These are phyloP conservation scores for Macrophomina tecta DNA, from an alignment of 2,329 filamentous ascomycete genomes.

Conservation along the genomic window DNA sequence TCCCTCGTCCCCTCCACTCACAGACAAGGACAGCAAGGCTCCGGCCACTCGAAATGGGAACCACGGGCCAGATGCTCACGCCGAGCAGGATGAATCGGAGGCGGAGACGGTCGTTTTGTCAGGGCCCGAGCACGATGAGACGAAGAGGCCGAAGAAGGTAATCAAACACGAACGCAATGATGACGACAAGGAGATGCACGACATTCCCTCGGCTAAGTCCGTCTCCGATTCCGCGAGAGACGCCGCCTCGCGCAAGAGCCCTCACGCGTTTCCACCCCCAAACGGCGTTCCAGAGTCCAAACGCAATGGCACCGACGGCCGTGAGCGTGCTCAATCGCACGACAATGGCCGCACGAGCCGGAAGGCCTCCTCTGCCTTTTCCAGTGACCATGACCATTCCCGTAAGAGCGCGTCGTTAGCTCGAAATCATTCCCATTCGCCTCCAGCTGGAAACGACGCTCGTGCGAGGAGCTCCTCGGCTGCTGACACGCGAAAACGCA, in stretches of 20 bases:
- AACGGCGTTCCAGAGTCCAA: conserved; percentile 22
- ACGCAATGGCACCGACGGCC: conserved; percentile 15
- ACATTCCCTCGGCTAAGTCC: conserved; percentile 18
- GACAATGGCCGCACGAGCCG: conserved; percentile 19
- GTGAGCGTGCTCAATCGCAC: conserved; percentile 18
- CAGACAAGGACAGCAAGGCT: conserved; percentile 24
- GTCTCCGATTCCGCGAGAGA: conserved; percentile 3
- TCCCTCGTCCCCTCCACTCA: conserved; percentile 27
- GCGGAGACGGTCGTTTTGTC: conserved; percentile 57
- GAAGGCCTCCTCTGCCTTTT: conserved; percentile 25
- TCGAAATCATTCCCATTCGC: conserved; percentile 23
- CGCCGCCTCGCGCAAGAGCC: conserved; percentile 1
- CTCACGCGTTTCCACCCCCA: conserved; percentile 4
- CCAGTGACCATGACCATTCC: conserved; percentile 25
- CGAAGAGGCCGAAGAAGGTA: conserved; percentile 36
- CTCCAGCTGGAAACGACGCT: conserved; percentile 11
- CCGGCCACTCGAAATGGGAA: conserved; percentile 23
- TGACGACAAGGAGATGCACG: conserved; percentile 35
- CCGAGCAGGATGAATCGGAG: conserved; percentile 53
- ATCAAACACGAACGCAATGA: conserved; percentile 49
- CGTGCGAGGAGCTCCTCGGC: conserved; percentile 47
- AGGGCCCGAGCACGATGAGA: conserved; percentile 26
- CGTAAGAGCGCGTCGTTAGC: conserved; percentile 13
- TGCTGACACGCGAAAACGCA: conserved; percentile 48
- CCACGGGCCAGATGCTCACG: conserved; percentile 29